These are phyloP conservation scores for Imleria badia DNA, from an alignment of 768 basidiomycete species.

Conservation along the genomic window DNA sequence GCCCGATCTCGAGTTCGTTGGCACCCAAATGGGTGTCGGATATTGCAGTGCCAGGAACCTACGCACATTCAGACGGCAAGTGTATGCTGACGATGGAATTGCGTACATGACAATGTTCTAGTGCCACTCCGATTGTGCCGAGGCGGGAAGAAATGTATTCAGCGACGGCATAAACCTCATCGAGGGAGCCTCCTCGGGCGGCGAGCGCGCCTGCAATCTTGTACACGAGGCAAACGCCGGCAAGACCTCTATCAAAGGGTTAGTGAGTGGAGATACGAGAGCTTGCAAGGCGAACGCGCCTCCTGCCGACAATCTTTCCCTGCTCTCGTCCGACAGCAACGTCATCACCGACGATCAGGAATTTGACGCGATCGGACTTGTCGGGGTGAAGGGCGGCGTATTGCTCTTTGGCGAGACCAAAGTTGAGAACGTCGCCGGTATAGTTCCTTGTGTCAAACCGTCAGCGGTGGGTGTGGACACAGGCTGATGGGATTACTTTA, in stretches of 20 bases:
- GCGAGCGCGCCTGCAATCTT: slow-evolving; percentile 89
- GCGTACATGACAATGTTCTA: slow-evolving; percentile 84
- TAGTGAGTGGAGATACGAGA: not conserved
- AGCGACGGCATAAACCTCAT: slow-evolving; percentile 66
- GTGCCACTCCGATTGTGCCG: slow-evolving; percentile 81
- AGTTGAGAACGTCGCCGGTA: slow-evolving; percentile 89
- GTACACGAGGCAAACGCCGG: slow-evolving; percentile 82
- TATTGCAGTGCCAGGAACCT: slow-evolving; percentile 79
- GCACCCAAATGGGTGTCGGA: slow-evolving; percentile 52
- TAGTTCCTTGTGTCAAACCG: slow-evolving; percentile 57
- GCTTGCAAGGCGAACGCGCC: slow-evolving; percentile 33
- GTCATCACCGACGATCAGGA: slow-evolving; percentile 87
- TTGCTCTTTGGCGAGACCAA: slow-evolving; percentile 86
- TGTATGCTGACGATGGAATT: not conserved
- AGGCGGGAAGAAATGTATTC: slow-evolving; percentile 64
- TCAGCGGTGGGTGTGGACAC: slow-evolving; percentile 6
- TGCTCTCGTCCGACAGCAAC: slow-evolving; percentile 82
- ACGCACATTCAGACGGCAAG: not conserved
- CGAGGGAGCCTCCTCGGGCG: slow-evolving; percentile 59
- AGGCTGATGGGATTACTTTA: slow-evolving; percentile 52
- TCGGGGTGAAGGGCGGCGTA: slow-evolving; percentile 69
- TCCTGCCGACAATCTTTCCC: slow-evolving; percentile 81
- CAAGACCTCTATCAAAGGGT: slow-evolving; percentile 60
- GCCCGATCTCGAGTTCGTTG: slow-evolving; percentile 82
- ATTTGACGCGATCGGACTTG: slow-evolving; percentile 64